phyloP scores from a whole-genome alignment of 257 asterid genomes.

The Craterostigma plantagineum region DNA sequence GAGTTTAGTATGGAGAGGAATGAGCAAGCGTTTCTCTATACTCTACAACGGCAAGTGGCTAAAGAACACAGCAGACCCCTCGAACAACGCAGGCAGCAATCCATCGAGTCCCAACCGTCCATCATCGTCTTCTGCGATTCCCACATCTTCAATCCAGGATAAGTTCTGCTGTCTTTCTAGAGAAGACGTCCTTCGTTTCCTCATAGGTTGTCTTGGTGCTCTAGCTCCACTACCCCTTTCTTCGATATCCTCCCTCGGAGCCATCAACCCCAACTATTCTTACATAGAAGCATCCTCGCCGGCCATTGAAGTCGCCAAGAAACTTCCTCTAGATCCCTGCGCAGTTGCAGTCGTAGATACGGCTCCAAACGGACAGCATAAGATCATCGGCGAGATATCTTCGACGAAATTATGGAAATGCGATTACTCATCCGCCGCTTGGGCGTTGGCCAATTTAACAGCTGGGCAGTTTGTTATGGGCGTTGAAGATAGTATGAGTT shows the following conservation, averaged over 20 bases:
- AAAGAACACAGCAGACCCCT: conserved; percentile 29
- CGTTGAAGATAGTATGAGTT: conserved; percentile 42
- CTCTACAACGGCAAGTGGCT: conserved; percentile 84
- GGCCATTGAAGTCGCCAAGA: conserved; percentile 44
- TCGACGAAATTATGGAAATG: conserved; percentile 82
- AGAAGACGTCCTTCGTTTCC: conserved; percentile 85
- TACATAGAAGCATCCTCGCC: conserved; percentile 48
- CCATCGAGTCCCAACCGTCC: conserved; percentile 16
- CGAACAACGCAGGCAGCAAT: conserved; percentile 15
- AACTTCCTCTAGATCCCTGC: conserved; percentile 49
- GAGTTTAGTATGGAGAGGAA: conserved; percentile 69
- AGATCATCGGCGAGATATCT: conserved; percentile 80
- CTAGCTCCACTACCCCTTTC: conserved; percentile 93
- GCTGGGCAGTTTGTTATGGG: conserved; percentile 93
- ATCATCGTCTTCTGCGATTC: conserved; percentile 10
- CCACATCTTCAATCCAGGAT: conserved; percentile 38
- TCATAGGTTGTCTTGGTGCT: conserved; percentile 94
- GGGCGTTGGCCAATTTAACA: conserved; percentile 86
- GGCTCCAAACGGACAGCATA: conserved; percentile 31
- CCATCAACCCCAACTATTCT: conserved; percentile 51
- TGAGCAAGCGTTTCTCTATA: conserved; percentile 90
- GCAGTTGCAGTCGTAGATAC: conserved; percentile 84
- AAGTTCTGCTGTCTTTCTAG: conserved; percentile 82
- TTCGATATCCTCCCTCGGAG: conserved; percentile 54
- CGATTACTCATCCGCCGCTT: conserved; percentile 64